These are phyloP conservation scores for Clavispora fructus DNA, from an alignment of 805 yeast genomes.

Conservation along the genomic window DNA sequence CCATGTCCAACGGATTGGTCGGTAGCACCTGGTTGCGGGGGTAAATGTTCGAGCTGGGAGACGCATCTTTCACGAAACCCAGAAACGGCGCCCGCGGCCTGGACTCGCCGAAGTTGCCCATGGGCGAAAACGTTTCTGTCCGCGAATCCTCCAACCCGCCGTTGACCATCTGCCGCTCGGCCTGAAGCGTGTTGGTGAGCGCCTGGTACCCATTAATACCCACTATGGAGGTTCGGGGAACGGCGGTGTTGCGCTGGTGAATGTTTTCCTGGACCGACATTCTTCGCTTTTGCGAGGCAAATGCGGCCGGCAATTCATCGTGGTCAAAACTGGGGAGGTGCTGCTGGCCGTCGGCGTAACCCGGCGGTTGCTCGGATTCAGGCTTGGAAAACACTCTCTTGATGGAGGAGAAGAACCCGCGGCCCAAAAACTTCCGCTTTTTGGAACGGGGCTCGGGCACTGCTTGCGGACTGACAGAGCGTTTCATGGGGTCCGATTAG, in stretches of 20 bases:
- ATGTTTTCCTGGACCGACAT: constrained; percentile 8
- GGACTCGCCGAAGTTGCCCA: not conserved
- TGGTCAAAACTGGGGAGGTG: constrained; percentile 1
- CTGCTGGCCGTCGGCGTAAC: not conserved
- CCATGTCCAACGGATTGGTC: constrained; percentile 8
- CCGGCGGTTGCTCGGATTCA: not conserved
- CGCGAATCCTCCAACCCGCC: constrained; percentile 1
- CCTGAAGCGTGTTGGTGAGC: constrained; percentile 5
- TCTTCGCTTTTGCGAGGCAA: constrained; percentile 8
- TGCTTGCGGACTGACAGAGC: constrained; percentile 14
- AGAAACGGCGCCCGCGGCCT: not conserved
- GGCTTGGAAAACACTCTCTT: constrained; percentile 1
- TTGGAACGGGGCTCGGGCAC: constrained; percentile 3
- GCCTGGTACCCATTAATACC: constrained; percentile 7
- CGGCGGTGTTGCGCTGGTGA: constrained; percentile 4
- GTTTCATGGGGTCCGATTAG: constrained; percentile 9
- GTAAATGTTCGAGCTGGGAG: constrained; percentile 12
- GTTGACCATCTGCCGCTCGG: constrained; percentile 2
- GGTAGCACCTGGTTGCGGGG: constrained; percentile 14
- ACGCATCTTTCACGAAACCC: constrained; percentile 7
- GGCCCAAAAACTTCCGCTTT: constrained; percentile 6
- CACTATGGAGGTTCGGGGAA: constrained; percentile 11
- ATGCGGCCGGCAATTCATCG: not conserved
- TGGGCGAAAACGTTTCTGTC: not conserved
- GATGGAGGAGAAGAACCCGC: constrained; percentile 10